phyloP scores from a whole-genome alignment of 305 asterid species.

The Coffea humblotiana region DNA sequence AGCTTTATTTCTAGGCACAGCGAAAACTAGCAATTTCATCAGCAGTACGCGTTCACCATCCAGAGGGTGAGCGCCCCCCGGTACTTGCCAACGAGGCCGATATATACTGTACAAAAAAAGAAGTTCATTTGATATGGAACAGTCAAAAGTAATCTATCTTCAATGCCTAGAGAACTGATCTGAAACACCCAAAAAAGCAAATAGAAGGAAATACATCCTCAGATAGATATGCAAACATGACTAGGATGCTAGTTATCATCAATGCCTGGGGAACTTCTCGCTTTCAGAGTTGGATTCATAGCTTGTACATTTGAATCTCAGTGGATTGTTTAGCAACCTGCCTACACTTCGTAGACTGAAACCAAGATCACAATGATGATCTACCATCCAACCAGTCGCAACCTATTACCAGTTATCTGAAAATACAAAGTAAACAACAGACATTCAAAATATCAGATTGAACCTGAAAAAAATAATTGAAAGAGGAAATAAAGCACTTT shows the following conservation, averaged over 20 bases:
- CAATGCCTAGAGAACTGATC: background rate
- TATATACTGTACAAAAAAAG: background rate
- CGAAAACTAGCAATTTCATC: background rate
- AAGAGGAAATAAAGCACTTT: background rate
- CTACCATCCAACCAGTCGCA: slow-evolving; percentile 4
- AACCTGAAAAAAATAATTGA: background rate
- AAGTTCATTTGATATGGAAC: background rate
- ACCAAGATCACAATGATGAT: slow-evolving; percentile 2
- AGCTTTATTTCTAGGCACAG: background rate
- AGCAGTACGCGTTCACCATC: background rate
- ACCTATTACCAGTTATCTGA: slow-evolving; percentile 16
- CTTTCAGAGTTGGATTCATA: background rate
- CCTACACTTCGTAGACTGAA: background rate
- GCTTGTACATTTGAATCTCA: background rate
- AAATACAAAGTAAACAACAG: slow-evolving; percentile 12
- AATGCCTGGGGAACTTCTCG: background rate
- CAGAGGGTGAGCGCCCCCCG: background rate
- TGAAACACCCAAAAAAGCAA: background rate
- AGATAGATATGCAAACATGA: background rate
- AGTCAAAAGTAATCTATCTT: background rate
- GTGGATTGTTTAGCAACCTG: background rate
- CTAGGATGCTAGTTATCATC: background rate
- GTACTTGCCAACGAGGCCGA: background rate
- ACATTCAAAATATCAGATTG: background rate
- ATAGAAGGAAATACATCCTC: background rate